Conservation (phyloP, 768 basidiomycete genomes). For the Postia placenta region DNA sequence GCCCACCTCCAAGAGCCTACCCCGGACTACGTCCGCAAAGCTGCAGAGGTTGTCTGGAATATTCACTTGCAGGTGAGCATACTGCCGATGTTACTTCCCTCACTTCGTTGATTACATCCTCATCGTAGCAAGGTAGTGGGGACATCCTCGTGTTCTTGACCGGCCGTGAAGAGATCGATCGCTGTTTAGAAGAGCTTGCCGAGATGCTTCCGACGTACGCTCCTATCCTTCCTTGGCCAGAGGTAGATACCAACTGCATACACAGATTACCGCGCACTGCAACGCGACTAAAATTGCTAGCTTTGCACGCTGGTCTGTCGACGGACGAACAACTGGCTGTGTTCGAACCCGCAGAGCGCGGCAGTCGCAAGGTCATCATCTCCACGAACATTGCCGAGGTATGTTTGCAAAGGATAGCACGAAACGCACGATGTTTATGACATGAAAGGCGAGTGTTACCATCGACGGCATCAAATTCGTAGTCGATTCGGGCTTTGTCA, state of each 20-base stretch:
- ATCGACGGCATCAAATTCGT: slow-evolving; percentile 95
- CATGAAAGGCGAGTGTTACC: slow-evolving; percentile 80
- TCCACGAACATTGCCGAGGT: slow-evolving; percentile 97
- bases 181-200: slow-evolving; percentile 71
- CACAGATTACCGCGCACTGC: slow-evolving; percentile 48
- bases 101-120: background rate
- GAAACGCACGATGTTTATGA: too few species aligned
- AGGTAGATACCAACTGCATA: background rate
- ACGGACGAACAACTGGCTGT: slow-evolving; percentile 84
- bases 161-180: slow-evolving; percentile 94
- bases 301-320: slow-evolving; percentile 85
- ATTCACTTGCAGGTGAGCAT: slow-evolving; percentile 66
- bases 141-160: slow-evolving; percentile 94
- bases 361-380: slow-evolving; percentile 83
- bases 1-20: slow-evolving; percentile 78
- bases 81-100: background rate
- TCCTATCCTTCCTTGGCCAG: background rate
- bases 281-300: slow-evolving; percentile 55
- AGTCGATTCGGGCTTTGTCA: slow-evolving; percentile 92
- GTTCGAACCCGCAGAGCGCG: slow-evolving; percentile 71
- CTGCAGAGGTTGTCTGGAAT: slow-evolving; percentile 80
- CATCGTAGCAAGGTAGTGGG: slow-evolving; percentile 63
- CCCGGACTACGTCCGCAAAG: slow-evolving; percentile 74
- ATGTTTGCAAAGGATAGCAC: too few species aligned
- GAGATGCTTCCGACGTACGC: slow-evolving; percentile 72